These are phyloP conservation scores for Spathaspora girioi DNA, from an alignment of 805 yeast species.

Conservation along the genomic window DNA sequence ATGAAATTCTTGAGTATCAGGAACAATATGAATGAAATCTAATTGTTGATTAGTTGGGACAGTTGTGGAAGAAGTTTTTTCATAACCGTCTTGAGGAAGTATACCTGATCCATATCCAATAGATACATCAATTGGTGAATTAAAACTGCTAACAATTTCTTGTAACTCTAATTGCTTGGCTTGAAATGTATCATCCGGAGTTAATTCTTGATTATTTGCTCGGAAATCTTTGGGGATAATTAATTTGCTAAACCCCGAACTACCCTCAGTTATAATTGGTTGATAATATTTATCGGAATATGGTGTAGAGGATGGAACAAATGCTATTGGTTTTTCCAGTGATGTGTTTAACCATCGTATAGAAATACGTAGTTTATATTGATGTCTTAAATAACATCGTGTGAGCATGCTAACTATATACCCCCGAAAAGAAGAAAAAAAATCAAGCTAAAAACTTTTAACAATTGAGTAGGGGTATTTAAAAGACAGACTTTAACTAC, in stretches of 20 bases:
- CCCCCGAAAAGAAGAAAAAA: neutral
- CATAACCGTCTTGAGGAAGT: slow-evolving; percentile 58
- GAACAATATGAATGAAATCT: slow-evolving; percentile 81
- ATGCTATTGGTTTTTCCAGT: neutral
- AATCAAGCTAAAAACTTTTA: too few species aligned
- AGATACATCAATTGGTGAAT: slow-evolving; percentile 72
- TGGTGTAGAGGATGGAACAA: slow-evolving; percentile 10
- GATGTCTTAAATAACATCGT: neutral
- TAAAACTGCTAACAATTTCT: slow-evolving; percentile 51
- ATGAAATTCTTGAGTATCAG: slow-evolving; percentile 76
- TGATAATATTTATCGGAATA: slow-evolving; percentile 24
- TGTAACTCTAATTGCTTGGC: slow-evolving; percentile 31
- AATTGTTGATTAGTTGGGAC: slow-evolving; percentile 44
- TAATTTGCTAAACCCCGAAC: slow-evolving; percentile 18
- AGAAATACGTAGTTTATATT: neutral
- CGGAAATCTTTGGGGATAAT: slow-evolving; percentile 53
- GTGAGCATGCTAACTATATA: neutral
- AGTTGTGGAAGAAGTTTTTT: slow-evolving; percentile 6
- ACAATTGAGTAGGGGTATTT: neutral
- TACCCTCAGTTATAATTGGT: slow-evolving; percentile 23
- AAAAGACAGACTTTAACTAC: neutral
- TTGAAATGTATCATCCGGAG: slow-evolving; percentile 31
- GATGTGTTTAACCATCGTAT: neutral
- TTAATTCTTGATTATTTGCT: slow-evolving; percentile 49
- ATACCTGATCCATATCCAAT: slow-evolving; percentile 97